Base-by-base conservation (phyloP, 2,329 filamentous ascomycete genomes). In the Claviceps lovelessii region DNA sequence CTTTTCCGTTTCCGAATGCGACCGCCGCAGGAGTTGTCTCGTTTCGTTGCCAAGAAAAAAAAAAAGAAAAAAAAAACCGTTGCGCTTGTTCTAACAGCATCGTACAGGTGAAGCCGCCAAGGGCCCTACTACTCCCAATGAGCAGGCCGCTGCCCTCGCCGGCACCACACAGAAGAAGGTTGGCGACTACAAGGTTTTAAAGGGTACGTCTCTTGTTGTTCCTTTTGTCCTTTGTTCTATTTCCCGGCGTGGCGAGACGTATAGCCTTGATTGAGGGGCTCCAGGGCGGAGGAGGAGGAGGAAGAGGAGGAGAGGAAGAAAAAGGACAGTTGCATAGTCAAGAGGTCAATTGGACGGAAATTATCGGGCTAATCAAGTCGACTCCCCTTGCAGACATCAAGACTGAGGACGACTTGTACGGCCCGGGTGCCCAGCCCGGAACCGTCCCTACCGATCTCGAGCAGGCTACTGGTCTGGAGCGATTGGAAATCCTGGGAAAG, bases 401-500 rank as follows among this genome's bases (percentile, higher is more conserved):
- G 76, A 74, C 69, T 61, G 80, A 86, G 62, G 79, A 82, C n/a
- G 93, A 98, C 72, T 87, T 98, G 57, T 63, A 94, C 61, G 81
- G 86, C 60, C 87, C 89, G 39, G 93, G 93, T 77, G 90, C 86
- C 65, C 72, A 80, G 64, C 75, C 83, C 61, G 91, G 93, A 69
- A 87, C 86, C 70, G 78, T 98, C 62, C 89, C 93, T 62, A 94
- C 88, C 75, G 93, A 98, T 74, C 73, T 95, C 70, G 90, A 97
- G 73, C 93, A 98, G 74, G 76, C 93, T 57, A 97, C 93, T 64
- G 93, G 93, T 87, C 80, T 97, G 58, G 93, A 98, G 80, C 90
- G 93, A 82, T 82, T 98, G 64, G 93, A 98, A 76, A 93, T 98
- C 68, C 80, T 98, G 71, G 93, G 93, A 75, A 98, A 98, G 84